Evolutionary conservation across 768 basidiomycete species (phyloP).

Genomic region (Thelephora aurantiotincta): DNA sequence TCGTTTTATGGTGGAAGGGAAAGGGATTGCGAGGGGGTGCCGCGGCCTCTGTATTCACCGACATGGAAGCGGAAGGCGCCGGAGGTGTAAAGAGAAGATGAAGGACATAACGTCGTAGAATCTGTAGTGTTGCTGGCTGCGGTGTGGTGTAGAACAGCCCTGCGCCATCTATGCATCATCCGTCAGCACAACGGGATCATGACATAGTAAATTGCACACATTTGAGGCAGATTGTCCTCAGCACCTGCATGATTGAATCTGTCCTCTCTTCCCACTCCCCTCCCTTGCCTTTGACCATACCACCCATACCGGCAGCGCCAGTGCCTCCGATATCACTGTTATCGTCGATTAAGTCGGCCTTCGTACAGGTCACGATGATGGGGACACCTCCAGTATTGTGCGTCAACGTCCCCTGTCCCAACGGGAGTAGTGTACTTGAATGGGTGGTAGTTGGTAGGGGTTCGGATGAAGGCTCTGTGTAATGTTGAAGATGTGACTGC

Average conservation of each 20-base stretch:
- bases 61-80: constrained; percentile 32
- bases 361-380: constrained; percentile 82
- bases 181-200: background rate
- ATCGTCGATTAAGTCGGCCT: constrained; percentile 88
- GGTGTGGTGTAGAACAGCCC: constrained; percentile 84
- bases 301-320: constrained; percentile 73
- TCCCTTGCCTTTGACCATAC: constrained; percentile 85
- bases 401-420: constrained; percentile 75
- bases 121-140: constrained; percentile 57
- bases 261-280: constrained; percentile 93
- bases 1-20: constrained; percentile 77
- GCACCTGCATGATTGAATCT: constrained; percentile 90
- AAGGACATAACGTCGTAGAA: constrained; percentile 72
- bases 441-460: constrained; percentile 46
- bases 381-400: constrained; percentile 80
- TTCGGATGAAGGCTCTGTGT: constrained; percentile 65
- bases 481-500: constrained; percentile 82
- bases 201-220: constrained; percentile 37
- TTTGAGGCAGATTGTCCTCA: constrained; percentile 83
- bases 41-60: constrained; percentile 20
- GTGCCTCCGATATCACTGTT: constrained; percentile 51
- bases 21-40: constrained; percentile 64
- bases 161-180: constrained; percentile 58
- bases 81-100: constrained; percentile 71
- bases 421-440: constrained; percentile 59